Evolutionary conservation across 805 yeast species (phyloP), one percentile per base, ranked within the genome.

Genomic region (Kluyveromyces dobzhanskii): DNA sequence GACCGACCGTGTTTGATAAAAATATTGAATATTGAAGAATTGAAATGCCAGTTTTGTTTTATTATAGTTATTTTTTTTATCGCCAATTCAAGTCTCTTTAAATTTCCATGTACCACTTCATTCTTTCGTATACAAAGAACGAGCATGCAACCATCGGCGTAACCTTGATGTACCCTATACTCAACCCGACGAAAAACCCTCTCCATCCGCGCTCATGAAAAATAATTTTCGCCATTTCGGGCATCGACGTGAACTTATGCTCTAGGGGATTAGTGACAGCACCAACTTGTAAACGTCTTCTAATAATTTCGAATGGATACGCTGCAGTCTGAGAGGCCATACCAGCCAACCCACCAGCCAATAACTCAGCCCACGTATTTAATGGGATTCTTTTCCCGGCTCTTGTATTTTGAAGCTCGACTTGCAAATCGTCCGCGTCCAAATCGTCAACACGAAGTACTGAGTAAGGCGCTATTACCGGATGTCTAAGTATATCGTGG

Each of bases 61-160:
- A n/a, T n/a, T n/a, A n/a, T n/a, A n/a, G n/a, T n/a, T n/a, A n/a
- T n/a, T n/a, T n/a, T n/a, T n/a, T n/a, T n/a, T n/a, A n/a, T n/a
- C n/a, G n/a, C n/a, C n/a, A n/a, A n/a, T n/a, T n/a, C 12, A 12
- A 24, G 27, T 9, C 27, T 9, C 24, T 8, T 55, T 51, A 78
- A 33, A 87, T 83, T 31, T 85, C 83, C 39, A 92, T 61, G 38
- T 69, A 59, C 49, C 66, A 65, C 65, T 92, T 92, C 63, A 80
- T 70, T 43, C 95, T 70, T 62, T 90, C 98, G 62, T 92, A 92
- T 27, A 90, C 96, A 57, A 76, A 88, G 61, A 90, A 90, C 12
- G 96, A 81, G 60, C 97, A 88, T 27, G 97, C 95, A 53, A 80
- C 90, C 98, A 92, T 92, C 7, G 98, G 98, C 14, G 85, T 77